These are phyloP conservation scores for Syzygium malaccense DNA, from an alignment of 441 rosid species.

Conservation along the genomic window DNA sequence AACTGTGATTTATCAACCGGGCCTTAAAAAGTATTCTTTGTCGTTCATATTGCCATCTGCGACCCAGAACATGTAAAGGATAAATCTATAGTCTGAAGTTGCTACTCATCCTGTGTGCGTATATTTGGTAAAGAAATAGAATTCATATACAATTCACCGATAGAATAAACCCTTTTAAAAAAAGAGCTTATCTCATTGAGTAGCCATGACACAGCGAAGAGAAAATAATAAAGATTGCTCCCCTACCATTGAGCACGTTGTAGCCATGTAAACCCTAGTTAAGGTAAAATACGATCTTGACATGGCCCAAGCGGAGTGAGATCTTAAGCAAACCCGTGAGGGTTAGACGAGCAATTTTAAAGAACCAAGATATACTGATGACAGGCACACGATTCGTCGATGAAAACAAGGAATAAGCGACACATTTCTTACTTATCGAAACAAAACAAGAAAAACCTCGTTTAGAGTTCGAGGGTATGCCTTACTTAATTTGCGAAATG, in stretches of 20 bases:
- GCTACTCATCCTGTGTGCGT: neutral
- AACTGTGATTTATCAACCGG: no score
- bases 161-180: neutral
- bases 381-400: neutral
- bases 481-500: neutral
- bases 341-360: neutral
- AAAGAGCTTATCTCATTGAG: neutral
- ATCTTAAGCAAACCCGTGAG: neutral
- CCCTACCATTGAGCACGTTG: neutral
- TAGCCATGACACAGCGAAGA: neutral
- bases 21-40: no score
- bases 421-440: neutral
- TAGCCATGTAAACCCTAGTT: neutral
- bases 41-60: neutral
- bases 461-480: neutral
- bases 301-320: neutral
- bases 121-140: neutral
- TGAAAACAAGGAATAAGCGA: neutral
- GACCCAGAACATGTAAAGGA: neutral
- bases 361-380: accelerated
- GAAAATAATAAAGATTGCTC: neutral
- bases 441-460: neutral
- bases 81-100: neutral
- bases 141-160: neutral
- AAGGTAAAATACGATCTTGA: neutral